Evolutionary conservation across 306 rosid species (phyloP), one percentile per base, ranked within the genome.

Genomic region (Quercus wislizeni): DNA sequence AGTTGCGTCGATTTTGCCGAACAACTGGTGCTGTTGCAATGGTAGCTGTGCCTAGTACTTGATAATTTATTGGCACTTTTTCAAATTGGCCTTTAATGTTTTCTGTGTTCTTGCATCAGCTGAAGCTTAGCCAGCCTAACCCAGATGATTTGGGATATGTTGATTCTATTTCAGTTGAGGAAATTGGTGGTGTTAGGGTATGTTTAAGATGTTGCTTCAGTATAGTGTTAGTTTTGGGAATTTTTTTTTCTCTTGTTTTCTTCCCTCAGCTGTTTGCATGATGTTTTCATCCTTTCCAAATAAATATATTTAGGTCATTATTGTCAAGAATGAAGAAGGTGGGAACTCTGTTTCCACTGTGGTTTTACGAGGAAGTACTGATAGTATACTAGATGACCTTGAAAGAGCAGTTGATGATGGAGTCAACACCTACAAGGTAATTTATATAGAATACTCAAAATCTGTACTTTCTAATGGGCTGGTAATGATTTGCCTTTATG

Each of bases 341-440:
- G 98, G 97, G 55, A 94, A 94, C 86, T 89, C 97, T 25, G 85
- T 94, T 55, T 49, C 97, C 33, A 89, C 98, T 78, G 92, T 92
- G 75, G 88, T 94, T 61, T 82, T 89, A 71, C 89, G 93, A 58
- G 97, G 97, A 76, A 91, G 97, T 78, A 92, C 97, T 7, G 94
- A 94, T 78, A 92, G 98, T 78, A 92, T 91, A 72, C 74, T 91
- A 58, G 97, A 94, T 83, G 98, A 92, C 82, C 97, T 92, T 70
- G 97, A 94, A 89, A 88, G 93, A 82, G 97, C 98, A 69, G 93
- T 94, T 78, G 97, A 92, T 84, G 98, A 92, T 84, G 98, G 98
- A 58, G 97, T 94, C 52, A 90, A 91, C 79, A 92, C 99, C 30
- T 92, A 88, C 85, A 94, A 90, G 93, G 99, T 95, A 81, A 77